Percentiles rank a stretch among this genome's conserved stretches.
phyloP scores from a whole-genome alignment of 2,329 filamentous ascomycete species.

The Fusarium chaquense region DNA sequence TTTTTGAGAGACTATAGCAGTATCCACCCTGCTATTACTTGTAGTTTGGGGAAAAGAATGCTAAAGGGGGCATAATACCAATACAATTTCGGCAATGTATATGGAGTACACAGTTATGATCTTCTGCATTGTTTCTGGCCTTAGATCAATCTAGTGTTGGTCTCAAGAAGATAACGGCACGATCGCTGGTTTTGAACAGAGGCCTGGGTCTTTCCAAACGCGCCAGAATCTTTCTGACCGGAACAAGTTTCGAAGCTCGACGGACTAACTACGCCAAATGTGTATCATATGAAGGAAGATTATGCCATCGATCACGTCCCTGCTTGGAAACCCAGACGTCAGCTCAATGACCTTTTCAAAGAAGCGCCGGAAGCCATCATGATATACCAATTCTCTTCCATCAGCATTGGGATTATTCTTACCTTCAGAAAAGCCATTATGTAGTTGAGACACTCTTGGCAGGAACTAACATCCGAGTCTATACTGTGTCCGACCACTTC shows the following conservation, averaged over 20 bases:
- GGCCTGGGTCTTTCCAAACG: no score
- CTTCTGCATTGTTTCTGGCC: neutral
- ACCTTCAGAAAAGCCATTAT: neutral
- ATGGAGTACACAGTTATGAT: neutral
- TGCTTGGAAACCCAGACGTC: neutral
- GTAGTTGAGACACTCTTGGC: neutral
- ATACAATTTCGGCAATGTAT: neutral
- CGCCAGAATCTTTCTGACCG: no score
- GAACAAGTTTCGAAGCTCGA: neutral
- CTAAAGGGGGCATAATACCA: neutral
- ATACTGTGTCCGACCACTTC: neutral
- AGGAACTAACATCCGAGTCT: neutral
- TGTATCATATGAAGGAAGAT: neutral
- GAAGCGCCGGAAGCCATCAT: neutral
- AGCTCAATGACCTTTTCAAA: neutral
- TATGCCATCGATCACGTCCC: neutral
- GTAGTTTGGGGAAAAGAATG: neutral
- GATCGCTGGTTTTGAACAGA: neutral
- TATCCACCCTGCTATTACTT: neutral
- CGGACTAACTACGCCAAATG: fast-evolving
- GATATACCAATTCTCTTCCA: neutral
- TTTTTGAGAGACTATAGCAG: neutral
- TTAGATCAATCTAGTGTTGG: neutral
- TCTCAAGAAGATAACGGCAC: neutral
- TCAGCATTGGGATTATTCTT: neutral